phyloP scores from a whole-genome alignment of 208 protist genomes.

The Entamoeba moshkovskii region DNA sequence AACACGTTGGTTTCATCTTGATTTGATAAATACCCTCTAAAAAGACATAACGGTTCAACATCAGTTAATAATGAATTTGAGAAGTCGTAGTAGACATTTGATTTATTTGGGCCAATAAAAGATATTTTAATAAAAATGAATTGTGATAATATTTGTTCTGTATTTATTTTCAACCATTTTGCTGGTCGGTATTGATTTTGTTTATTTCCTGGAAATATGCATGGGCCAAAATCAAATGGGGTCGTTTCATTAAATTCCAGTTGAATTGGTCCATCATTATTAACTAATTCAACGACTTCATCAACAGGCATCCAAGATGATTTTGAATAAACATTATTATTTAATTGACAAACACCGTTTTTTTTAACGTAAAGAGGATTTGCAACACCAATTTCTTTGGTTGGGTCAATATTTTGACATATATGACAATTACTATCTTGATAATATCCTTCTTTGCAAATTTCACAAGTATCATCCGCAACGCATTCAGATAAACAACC shows the following conservation, averaged over 20 bases:
- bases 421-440: not conserved
- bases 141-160: not conserved
- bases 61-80: not conserved
- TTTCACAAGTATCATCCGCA: not conserved
- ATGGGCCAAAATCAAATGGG: not conserved
- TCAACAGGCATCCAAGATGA: not conserved
- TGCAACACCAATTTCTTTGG: not conserved
- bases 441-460: not conserved
- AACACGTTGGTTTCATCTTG: not conserved
- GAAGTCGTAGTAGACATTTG: not conserved
- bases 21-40: not conserved
- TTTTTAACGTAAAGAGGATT: not conserved
- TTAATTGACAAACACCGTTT: not conserved
- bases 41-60: not conserved
- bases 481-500: not conserved
- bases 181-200: not conserved
- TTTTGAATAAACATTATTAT: not conserved
- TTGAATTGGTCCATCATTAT: not conserved
- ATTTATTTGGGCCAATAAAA: not conserved
- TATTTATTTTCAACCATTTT: not conserved
- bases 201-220: not conserved
- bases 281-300: not conserved
- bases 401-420: not conserved
- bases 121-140: not conserved
- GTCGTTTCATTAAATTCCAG: not conserved